Evolutionary conservation across 2,329 filamentous ascomycete genomes (phyloP), one percentile per base, ranked within the genome.

Genomic region (Pseudopithomyces chartarum): DNA sequence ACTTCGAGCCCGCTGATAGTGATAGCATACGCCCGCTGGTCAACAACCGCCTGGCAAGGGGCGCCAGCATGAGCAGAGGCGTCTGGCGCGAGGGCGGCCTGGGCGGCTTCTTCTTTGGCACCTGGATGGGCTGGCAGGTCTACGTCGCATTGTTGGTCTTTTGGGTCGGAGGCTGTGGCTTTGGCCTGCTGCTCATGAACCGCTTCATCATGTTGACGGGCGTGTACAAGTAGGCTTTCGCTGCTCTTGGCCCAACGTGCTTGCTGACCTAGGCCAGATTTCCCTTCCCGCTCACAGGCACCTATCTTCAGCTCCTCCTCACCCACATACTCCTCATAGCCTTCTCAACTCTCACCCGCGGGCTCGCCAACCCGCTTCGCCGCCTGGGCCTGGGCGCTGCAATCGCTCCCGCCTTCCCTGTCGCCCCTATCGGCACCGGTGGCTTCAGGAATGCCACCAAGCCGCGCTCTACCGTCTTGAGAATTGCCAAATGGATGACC

Each of bases 241-340:
- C 38, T 54, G 49, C 19, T 11, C 20, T 11, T 52, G 22, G 3
- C 23, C 10, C 20, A 20, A 20, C 8, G n/a, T 33, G 26, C 13
- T 32, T 54, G 54, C 69, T 73, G 53, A 74, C 29, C 4, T 1
- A 1, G 11, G 15, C 26, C 64, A 83, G 80, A 62, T 84, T 85
- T 57, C 79, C 79, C 1, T 84, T 82, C 57, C 82, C 82, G 13
- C 70, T 84, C 29, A 79, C 81, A 8, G 76, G 79, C 49, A 83
- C 82, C 0, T 78, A 82, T 26, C 65, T 83, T 17, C 80, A 85
- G 61, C 76, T 85, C 38, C 64, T 81, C 44, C 76, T 83, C 51
- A 80, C 81, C 3, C 82, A 84, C 57, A 58, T 79, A 5, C 76
- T 81, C 36, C 73, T 85, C 45, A 59, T 82, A 4, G 73, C 78